Evolutionary conservation across 75 land plant genomes (phyloP).

Genomic region (Picea sitchensis): DNA sequence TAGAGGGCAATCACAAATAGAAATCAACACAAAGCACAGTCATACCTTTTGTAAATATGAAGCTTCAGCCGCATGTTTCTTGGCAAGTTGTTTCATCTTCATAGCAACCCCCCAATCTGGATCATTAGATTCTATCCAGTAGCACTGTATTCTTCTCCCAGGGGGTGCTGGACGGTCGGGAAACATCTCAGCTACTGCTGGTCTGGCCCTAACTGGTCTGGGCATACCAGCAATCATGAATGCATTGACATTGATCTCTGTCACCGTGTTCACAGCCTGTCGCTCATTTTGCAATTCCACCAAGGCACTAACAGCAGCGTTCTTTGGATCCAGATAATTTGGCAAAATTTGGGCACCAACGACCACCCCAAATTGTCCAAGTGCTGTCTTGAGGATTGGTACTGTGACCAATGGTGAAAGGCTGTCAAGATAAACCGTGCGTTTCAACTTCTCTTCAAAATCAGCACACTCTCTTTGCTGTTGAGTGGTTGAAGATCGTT

Average conservation of each 20-base stretch:
- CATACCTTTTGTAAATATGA: slow-evolving; percentile 44
- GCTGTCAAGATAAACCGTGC: slow-evolving; percentile 58
- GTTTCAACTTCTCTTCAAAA: slow-evolving; percentile 54
- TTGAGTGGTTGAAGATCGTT: not conserved
- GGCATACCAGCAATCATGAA: slow-evolving; percentile 80
- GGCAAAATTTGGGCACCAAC: slow-evolving; percentile 39
- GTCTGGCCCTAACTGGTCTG: slow-evolving; percentile 58
- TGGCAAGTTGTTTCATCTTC: slow-evolving; percentile 15
- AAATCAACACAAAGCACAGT: not conserved
- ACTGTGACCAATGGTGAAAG: slow-evolving; percentile 48
- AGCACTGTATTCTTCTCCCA: slow-evolving; percentile 25
- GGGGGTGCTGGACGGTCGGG: slow-evolving; percentile 52
- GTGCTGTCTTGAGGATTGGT: slow-evolving; percentile 41
- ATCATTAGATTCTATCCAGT: slow-evolving; percentile 50
- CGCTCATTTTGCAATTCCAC: slow-evolving; percentile 52
- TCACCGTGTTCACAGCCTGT: slow-evolving; percentile 32
- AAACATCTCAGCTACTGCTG: slow-evolving; percentile 52
- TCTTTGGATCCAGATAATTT: slow-evolving; percentile 30
- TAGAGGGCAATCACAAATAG: not conserved
- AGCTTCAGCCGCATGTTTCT: slow-evolving; percentile 40
- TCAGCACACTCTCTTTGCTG: slow-evolving; percentile 30
- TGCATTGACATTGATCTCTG: slow-evolving; percentile 17
- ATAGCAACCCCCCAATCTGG: slow-evolving; percentile 44
- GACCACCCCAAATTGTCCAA: slow-evolving; percentile 64
- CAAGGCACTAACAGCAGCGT: slow-evolving; percentile 30